These are phyloP conservation scores for Cylindrodendrum hubeiense DNA, from an alignment of 2,329 filamentous ascomycete genomes.

Conservation along the genomic window DNA sequence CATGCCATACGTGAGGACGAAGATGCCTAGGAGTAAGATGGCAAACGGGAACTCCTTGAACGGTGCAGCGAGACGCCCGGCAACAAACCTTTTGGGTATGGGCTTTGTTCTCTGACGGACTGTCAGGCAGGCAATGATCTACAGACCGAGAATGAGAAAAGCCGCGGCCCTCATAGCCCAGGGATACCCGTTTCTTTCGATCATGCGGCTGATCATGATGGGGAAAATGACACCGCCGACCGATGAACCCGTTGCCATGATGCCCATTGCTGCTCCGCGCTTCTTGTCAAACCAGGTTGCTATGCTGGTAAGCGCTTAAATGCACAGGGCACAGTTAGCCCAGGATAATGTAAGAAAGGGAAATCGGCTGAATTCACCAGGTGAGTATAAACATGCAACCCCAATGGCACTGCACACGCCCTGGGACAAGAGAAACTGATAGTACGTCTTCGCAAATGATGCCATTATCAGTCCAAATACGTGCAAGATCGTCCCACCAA, in stretches of 20 bases:
- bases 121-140: slow-evolving; percentile 50
- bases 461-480: slow-evolving; percentile 75
- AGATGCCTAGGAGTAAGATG: slow-evolving; percentile 46
- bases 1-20: slow-evolving; percentile 52
- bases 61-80: slow-evolving; percentile 47
- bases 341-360: not conserved
- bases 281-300: slow-evolving; percentile 49
- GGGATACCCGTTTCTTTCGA: slow-evolving; percentile 50
- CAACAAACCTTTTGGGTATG: slow-evolving; percentile 42
- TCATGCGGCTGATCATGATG: slow-evolving; percentile 54
- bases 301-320: not conserved
- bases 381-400: slow-evolving; percentile 50
- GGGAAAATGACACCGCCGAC: slow-evolving; percentile 56
- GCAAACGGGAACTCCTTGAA: slow-evolving; percentile 48
- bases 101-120: slow-evolving; percentile 36
- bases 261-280: slow-evolving; percentile 51
- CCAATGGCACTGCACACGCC: slow-evolving; percentile 54
- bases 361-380: slow-evolving; percentile 29
- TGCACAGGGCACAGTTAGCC: not conserved
- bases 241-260: slow-evolving; percentile 51
- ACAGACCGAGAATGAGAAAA: slow-evolving; percentile 52
- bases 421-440: slow-evolving; percentile 56
- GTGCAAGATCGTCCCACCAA: slow-evolving; percentile 65
- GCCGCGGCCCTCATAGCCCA: slow-evolving; percentile 55
- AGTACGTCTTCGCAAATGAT: slow-evolving; percentile 58